Base-by-base conservation (phyloP, 805 yeast genomes). In the Candida succiphila region DNA sequence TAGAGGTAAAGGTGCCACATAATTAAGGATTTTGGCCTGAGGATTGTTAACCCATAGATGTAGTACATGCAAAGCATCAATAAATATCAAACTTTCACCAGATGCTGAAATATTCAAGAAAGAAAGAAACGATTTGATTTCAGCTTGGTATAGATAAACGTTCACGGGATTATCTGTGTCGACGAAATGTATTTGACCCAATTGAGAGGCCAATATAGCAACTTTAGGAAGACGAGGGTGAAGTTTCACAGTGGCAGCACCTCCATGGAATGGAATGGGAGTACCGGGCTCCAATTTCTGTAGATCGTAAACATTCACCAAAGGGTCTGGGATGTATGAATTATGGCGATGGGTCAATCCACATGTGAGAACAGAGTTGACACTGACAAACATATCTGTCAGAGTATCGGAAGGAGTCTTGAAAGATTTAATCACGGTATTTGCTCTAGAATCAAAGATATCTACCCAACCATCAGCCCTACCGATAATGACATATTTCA, bases 221-320 rank as follows among this genome's bases (percentile, higher is more conserved):
- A 81, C 75, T 25, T 83, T 81, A 5, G 95, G 82, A 32, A 87
- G 51, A 39, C 82, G 80, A 6, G 97, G 96, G 58, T 89, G 96
- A 40, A 89, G 65, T 31, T 82, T 68, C 1, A 81, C 92, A 50
- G 71, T 82, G 8, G 82, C 68, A 1, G 97, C 96, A 10, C 96
- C 96, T 0, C 87, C 79, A 1, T 92, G 87, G 48, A 87, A 86
- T 4, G 96, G 75, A 7, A 89, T 65, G 3, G 96, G 96, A 0
- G 94, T 64, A 35, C 78, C 56, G 2, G 87, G 69, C 33, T 72
- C 69, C 72, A 83, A 63, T 37, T 75, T 70, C 40, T 94, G 68
- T 21, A 85, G 53, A 53, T 92, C 97, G 52, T 75, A 86, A 16
- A 86, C 75, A 43, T 78, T 78, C 16, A 89, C 87, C 40, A 89